Evolutionary conservation across 345 rosid species (phyloP), one percentile per base, ranked within the genome.

Genomic region (rapeseed (Brassica napus)): DNA sequence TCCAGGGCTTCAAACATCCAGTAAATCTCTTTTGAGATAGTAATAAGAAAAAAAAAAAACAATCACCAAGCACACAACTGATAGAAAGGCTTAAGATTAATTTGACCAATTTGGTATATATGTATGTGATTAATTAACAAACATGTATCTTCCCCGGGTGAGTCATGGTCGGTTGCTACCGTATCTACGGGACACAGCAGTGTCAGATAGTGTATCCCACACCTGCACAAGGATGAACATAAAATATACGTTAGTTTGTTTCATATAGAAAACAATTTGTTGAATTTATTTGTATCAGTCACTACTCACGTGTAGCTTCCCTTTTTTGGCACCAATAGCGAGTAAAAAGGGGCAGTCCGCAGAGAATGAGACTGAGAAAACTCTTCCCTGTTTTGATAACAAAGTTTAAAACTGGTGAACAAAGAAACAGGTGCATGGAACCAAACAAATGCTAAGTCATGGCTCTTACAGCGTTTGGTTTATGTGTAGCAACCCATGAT

Each of bases 291-390:
- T 61, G 34, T 26, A 61, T 28, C 34, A 61, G 15, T 12, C 65
- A 26, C 31, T 26, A 61, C 14, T n/a, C 8, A 92, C 97, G 63
- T 87, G 82, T 73, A 94, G 23, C 65, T 73, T 86, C 32, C 94
- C 98, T 66, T 88, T 87, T 11, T 90, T 86, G 72, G 97, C 97
- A 77, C 94, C 97, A 8, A 91, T 74, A 12, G 95, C 95, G 18
- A 92, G 87, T 72, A 88, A 42, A 68, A 87, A 92, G 7, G 98
- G 97, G 32, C 66, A 74, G 72, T 92, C 94, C 64, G 83, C 87
- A 1, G 89, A 89, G 89, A 94, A 94, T 49, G 95, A 83, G 55
- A 92, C 59, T 10, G 94, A 91, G 77, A 92, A 92, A 44, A 92
- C 81, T 15, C 81, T 86, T 67, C 97, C 97, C 91, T 94, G 60